These are phyloP conservation scores for Penicillium daleae DNA, from an alignment of 495 filamentous ascomycete genomes.

Conservation along the genomic window DNA sequence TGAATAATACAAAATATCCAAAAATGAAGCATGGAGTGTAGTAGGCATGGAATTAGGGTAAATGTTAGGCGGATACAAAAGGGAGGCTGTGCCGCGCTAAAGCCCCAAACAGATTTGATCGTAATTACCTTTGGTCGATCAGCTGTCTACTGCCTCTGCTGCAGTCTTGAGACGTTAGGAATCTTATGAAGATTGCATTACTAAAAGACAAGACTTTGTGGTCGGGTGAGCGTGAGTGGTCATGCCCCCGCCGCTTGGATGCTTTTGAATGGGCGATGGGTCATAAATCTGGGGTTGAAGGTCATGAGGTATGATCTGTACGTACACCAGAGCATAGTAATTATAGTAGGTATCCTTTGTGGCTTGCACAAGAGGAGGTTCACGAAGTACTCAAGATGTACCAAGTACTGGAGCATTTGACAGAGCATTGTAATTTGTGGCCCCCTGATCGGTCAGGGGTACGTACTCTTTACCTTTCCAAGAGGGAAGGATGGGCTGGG, in stretches of 20 bases:
- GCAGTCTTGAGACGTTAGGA: neutral
- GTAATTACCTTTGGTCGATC: slow-evolving; percentile 9
- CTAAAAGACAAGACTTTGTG: neutral
- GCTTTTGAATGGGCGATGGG: neutral
- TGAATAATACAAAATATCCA: no score
- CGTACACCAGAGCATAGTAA: no score
- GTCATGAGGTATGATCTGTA: neutral
- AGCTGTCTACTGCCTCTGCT: neutral
- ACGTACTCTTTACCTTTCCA: neutral
- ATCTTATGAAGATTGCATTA: neutral
- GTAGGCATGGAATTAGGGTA: neutral
- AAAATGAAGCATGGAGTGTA: neutral
- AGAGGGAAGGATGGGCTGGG: neutral
- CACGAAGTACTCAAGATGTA: neutral
- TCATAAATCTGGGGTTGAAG: neutral
- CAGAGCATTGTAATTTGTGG: neutral
- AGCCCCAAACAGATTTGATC: slow-evolving; percentile 5
- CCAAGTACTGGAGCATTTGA: neutral
- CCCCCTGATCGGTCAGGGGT: slow-evolving; percentile 14
- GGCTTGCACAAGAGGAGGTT: neutral
- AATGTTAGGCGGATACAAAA: neutral
- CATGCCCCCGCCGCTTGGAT: neutral
- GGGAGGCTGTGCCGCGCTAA: slow-evolving; percentile 17
- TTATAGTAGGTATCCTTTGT: neutral
- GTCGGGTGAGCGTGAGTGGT: neutral